Evolutionary conservation across 768 basidiomycete genomes (phyloP).

Genomic region (Pisolithus albus): DNA sequence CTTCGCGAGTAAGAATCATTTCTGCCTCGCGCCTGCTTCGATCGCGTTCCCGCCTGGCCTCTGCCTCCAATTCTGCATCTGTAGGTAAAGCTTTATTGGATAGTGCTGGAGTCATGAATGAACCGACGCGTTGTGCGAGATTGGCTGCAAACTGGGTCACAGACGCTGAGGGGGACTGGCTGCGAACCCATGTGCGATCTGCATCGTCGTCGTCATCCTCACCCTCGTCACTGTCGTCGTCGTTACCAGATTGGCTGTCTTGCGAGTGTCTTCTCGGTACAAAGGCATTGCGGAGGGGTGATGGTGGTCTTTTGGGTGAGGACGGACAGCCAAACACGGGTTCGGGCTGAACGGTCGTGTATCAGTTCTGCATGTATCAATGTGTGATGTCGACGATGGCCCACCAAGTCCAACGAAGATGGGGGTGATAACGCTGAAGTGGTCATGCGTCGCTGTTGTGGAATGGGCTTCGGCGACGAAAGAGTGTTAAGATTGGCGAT

Average conservation of each 20-base stretch:
- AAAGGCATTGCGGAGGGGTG: conserved; percentile 64
- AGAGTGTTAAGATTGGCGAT: conserved; percentile 29
- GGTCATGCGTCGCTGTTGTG: conserved; percentile 34
- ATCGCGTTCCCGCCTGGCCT: conserved; percentile 73
- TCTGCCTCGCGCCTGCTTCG: conserved; percentile 72
- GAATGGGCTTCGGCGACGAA: conserved; percentile 19
- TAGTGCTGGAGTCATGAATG: conserved; percentile 51
- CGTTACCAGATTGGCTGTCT: conserved; percentile 39
- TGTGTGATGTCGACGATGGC: neutral
- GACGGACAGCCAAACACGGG: conserved; percentile 35
- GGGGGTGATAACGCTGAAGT: conserved; percentile 33
- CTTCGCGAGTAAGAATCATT: conserved; percentile 63
- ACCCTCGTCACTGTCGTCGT: conserved; percentile 29
- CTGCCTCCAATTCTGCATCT: conserved; percentile 77
- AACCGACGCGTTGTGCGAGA: conserved; percentile 69
- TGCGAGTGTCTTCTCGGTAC: conserved; percentile 45
- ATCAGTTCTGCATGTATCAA: conserved; percentile 7
- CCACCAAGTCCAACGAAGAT: conserved; percentile 36
- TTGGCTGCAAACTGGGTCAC: conserved; percentile 68
- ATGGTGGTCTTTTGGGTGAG: conserved; percentile 47
- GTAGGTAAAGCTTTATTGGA: conserved; percentile 44
- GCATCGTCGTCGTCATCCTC: conserved; percentile 29
- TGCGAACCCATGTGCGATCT: conserved; percentile 25
- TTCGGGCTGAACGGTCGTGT: conserved; percentile 32
- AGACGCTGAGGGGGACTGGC: conserved; percentile 55